These are phyloP conservation scores for Lachancea fermentati DNA, from an alignment of 805 yeast genomes.

Conservation along the genomic window DNA sequence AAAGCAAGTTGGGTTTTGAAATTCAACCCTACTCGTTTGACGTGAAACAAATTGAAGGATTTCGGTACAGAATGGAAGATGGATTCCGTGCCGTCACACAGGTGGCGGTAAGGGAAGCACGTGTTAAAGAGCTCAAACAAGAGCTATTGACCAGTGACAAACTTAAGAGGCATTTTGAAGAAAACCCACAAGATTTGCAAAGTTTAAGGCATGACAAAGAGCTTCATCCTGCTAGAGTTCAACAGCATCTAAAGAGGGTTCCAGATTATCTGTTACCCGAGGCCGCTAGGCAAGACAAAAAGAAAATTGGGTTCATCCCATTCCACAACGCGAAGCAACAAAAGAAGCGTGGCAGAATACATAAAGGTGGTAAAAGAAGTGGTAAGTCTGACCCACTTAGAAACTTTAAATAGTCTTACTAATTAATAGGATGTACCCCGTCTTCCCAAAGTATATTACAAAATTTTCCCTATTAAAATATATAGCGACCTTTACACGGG, in stretches of 20 bases:
- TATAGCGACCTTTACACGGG: constrained; percentile 18
- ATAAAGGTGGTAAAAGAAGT: constrained; percentile 35
- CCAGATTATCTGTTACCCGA: constrained; percentile 90
- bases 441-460: not conserved
- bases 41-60: constrained; percentile 86
- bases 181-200: constrained; percentile 89
- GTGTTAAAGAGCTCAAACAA: constrained; percentile 79
- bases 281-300: constrained; percentile 53
- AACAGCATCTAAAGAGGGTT: constrained; percentile 81
- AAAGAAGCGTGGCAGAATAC: constrained; percentile 35
- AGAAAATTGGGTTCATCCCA: constrained; percentile 66
- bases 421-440: not conserved
- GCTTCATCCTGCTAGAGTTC: constrained; percentile 74
- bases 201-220: constrained; percentile 90
- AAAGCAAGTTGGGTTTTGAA: constrained; percentile 64
- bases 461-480: not conserved
- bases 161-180: constrained; percentile 90
- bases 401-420: constrained; percentile 37
- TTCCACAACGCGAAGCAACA: constrained; percentile 46
- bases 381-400: constrained; percentile 63
- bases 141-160: constrained; percentile 86
- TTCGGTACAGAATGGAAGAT: constrained; percentile 94
- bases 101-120: constrained; percentile 86
- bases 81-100: constrained; percentile 93
- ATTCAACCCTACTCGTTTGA: constrained; percentile 87